phyloP scores from a whole-genome alignment of 2,329 filamentous ascomycete species.

The Alternaria gaisen region DNA sequence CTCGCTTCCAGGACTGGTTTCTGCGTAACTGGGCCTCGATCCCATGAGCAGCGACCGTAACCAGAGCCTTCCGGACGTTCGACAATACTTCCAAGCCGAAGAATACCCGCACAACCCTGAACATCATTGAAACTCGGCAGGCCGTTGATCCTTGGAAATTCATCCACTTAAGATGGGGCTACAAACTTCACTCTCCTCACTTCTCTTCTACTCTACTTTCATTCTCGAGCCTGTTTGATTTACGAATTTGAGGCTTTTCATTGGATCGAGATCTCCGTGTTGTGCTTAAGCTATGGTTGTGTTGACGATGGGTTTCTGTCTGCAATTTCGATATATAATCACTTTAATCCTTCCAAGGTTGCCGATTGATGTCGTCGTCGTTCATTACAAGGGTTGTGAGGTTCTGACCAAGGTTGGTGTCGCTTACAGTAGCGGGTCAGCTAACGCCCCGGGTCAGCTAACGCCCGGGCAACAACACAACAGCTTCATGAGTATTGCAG shows the following conservation, averaged over 20 bases:
- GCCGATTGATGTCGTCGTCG: background rate
- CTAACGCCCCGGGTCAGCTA: too few relatives aligned
- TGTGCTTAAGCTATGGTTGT: background rate
- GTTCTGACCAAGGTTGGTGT: slow-evolving; percentile 1
- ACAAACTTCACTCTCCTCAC: background rate
- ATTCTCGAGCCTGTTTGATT: background rate
- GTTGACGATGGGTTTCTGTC: background rate
- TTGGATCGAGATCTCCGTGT: background rate
- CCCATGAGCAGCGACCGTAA: slow-evolving; percentile 26
- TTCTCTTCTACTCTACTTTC: background rate
- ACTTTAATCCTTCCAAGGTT: background rate
- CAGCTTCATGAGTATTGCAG: too few relatives aligned
- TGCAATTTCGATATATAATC: background rate
- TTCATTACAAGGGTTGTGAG: background rate
- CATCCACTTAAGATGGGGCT: background rate
- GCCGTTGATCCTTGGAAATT: background rate
- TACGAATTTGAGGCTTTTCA: background rate
- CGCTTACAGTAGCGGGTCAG: too few relatives aligned
- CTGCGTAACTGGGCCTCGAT: slow-evolving; percentile 45
- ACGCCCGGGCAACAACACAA: too few relatives aligned
- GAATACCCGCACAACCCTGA: background rate
- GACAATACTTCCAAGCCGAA: background rate
- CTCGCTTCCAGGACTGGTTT: slow-evolving; percentile 53
- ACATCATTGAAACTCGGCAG: background rate
- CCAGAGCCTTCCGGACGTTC: background rate